phyloP scores from a whole-genome alignment of 257 asterid species.

The Solanum chmielewskii region DNA sequence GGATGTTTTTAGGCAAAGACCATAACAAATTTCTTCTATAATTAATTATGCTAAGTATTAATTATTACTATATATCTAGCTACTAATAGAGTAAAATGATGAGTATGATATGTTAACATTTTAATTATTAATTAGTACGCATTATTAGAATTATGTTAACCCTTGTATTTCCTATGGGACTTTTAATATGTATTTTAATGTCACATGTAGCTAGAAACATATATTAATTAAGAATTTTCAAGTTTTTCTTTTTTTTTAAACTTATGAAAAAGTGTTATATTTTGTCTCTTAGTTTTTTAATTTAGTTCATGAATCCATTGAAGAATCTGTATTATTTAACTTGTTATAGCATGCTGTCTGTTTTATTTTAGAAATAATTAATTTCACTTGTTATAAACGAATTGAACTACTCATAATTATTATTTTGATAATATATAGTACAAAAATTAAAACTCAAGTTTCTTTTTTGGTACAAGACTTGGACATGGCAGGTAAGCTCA shows the following conservation, averaged over 20 bases:
- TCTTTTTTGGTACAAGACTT: constrained; percentile 31
- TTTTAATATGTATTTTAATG: background rate
- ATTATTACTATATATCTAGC: background rate
- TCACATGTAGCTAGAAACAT: background rate
- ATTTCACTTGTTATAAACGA: background rate
- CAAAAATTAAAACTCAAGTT: constrained; percentile 1
- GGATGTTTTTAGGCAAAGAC: constrained; percentile 54
- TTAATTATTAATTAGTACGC: background rate
- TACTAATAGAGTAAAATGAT: background rate
- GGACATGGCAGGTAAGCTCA: constrained; percentile 38
- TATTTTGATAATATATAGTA: background rate
- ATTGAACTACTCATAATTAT: background rate
- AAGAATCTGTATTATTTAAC: background rate
- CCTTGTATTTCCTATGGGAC: background rate
- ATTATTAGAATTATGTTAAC: background rate
- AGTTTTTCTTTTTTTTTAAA: background rate
- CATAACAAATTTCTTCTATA: constrained; percentile 10
- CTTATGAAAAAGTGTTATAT: background rate
- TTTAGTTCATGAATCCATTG: background rate
- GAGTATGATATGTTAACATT: background rate
- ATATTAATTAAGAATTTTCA: background rate
- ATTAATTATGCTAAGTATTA: background rate
- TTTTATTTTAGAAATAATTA: background rate
- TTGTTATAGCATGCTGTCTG: background rate
- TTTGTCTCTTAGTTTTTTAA: background rate